Evolutionary conservation across 2,329 filamentous ascomycete genomes (phyloP).

Genomic region (Exophiala sideris): DNA sequence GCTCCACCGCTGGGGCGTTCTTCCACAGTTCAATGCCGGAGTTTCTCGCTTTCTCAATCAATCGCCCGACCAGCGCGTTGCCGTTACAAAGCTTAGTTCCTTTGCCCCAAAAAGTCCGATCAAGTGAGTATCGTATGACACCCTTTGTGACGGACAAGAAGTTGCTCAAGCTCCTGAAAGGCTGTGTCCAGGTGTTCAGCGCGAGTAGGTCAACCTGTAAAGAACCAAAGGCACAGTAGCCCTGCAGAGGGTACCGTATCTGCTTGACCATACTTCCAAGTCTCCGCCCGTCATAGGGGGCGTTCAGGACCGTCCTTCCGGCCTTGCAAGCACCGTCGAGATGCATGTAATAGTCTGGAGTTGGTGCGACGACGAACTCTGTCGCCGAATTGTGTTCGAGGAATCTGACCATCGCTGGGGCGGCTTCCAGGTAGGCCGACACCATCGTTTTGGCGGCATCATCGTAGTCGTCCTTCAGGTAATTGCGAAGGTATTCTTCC

Average conservation of each 20-base stretch:
- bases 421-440: slow-evolving; percentile 33
- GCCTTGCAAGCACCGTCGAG: slow-evolving; percentile 6
- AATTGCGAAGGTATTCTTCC: slow-evolving; percentile 13
- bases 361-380: slow-evolving; percentile 2
- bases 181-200: slow-evolving; percentile 1
- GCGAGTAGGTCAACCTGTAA: slow-evolving; percentile 3
- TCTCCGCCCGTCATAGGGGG: slow-evolving; percentile 7
- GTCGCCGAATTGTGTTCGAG: slow-evolving; percentile 24
- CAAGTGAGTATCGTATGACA: slow-evolving; percentile 2
- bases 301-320: slow-evolving; percentile 8
- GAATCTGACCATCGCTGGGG: slow-evolving; percentile 33
- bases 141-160: slow-evolving; percentile 2
- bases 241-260: slow-evolving; percentile 9
- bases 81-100: slow-evolving; percentile 10
- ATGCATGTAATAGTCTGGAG: slow-evolving; percentile 16
- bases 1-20: slow-evolving; percentile 8
- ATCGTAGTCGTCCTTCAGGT: slow-evolving; percentile 10
- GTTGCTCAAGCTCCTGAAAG: slow-evolving; percentile 6
- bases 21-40: slow-evolving; percentile 10
- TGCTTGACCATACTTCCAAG: slow-evolving; percentile 4
- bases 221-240: slow-evolving; percentile 11
- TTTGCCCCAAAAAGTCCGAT: slow-evolving; percentile 9
- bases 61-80: slow-evolving; percentile 11
- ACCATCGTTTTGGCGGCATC: neutral
- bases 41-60: slow-evolving; percentile 1